phyloP scores from a whole-genome alignment of 306 rosid genomes.

The Cucurbita pepo region DNA sequence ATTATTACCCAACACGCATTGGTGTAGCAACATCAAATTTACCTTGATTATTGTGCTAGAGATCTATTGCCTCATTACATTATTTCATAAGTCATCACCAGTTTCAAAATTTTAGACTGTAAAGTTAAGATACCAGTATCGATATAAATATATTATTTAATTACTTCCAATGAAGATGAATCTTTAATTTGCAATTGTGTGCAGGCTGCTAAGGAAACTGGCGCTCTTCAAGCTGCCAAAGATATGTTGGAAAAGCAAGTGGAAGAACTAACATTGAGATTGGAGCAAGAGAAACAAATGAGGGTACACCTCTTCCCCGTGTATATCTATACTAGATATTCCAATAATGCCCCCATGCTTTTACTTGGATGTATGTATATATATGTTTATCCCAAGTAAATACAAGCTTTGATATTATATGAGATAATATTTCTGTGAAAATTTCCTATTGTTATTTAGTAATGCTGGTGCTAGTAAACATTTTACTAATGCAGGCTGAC shows the following conservation, averaged over 20 bases:
- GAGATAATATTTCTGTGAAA: neutral
- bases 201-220: constrained; percentile 86
- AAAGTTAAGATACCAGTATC: neutral
- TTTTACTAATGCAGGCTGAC: constrained; percentile 29
- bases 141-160: neutral
- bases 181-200: neutral
- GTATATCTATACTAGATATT: neutral
- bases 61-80: neutral
- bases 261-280: constrained; percentile 49
- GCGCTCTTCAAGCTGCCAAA: constrained; percentile 88
- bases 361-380: neutral
- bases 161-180: neutral
- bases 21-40: neutral
- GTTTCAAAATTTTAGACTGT: neutral
- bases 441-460: neutral
- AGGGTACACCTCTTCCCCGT: constrained; percentile 33
- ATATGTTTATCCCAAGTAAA: neutral
- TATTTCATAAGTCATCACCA: neutral
- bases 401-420: neutral
- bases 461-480: neutral
- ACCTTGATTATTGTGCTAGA: neutral
- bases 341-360: neutral
- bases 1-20: neutral
- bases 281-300: constrained; percentile 56
- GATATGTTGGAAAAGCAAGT: constrained; percentile 65